Conservation (phyloP, 257 asterid genomes). For the Asclepias syriaca region DNA sequence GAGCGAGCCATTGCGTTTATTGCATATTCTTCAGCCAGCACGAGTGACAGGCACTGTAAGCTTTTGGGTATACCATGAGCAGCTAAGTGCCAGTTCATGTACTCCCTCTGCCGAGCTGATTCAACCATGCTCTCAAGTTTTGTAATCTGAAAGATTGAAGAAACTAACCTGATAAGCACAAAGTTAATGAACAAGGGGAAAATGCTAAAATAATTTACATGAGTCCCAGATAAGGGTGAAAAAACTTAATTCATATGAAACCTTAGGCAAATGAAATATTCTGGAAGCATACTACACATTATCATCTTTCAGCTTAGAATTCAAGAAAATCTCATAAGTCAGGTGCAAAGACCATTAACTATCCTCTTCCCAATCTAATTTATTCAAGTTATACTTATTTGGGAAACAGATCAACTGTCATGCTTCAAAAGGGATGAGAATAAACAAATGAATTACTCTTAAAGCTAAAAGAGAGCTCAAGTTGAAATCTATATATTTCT, state of each 20-base stretch:
- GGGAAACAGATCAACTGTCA: background rate
- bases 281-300: too few species aligned
- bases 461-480: background rate
- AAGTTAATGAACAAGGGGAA: background rate
- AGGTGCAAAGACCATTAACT: background rate
- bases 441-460: background rate
- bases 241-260: background rate
- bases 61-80: constrained; percentile 68
- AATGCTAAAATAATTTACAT: background rate
- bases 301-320: background rate
- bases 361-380: background rate
- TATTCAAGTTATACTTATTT: background rate
- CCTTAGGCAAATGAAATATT: background rate
- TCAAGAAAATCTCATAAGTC: background rate
- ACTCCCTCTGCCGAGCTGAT: constrained; percentile 58
- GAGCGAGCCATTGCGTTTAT: constrained; percentile 72
- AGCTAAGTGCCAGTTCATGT: constrained; percentile 75
- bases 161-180: constrained; percentile 1
- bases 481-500: background rate
- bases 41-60: constrained; percentile 71
- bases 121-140: constrained; percentile 60
- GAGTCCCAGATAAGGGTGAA: background rate
- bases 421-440: background rate
- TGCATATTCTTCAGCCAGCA: constrained; percentile 75
- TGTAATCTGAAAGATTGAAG: constrained; percentile 38